A percentile compares a stretch with the other conserved stretches of the same genome.
Evolutionary conservation across 345 rosid species (phyloP).

Genomic region (Corchorus olitorius): DNA sequence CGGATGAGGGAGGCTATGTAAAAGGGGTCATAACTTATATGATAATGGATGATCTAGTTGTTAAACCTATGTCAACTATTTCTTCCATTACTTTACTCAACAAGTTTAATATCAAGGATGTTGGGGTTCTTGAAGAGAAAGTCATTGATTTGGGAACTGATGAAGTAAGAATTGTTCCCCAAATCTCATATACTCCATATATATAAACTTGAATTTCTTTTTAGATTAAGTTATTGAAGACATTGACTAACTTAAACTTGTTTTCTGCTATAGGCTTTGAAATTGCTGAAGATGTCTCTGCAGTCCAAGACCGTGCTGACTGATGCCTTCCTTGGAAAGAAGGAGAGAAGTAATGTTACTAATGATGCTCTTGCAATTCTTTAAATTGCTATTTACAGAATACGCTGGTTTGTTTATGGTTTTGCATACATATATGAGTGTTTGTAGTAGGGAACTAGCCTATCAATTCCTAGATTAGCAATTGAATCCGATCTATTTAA

Average conservation of each 20-base stretch:
- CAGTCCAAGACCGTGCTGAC: conserved; percentile 9
- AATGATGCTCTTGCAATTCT: background rate
- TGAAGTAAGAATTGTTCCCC: background rate
- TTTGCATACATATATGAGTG: background rate
- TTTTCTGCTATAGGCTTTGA: background rate
- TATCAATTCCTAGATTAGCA: too few relatives aligned
- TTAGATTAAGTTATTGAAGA: background rate
- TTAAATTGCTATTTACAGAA: background rate
- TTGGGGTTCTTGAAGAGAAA: background rate
- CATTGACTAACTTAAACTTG: background rate
- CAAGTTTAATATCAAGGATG: background rate
- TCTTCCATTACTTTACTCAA: background rate
- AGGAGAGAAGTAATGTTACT: background rate
- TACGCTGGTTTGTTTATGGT: background rate
- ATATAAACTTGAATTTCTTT: background rate
- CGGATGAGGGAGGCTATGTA: conserved; percentile 31
- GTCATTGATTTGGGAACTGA: background rate
- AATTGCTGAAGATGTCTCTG: conserved; percentile 9
- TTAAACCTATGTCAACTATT: background rate
- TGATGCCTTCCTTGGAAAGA: conserved; percentile 1
- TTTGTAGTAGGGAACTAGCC: background rate
- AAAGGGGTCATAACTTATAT: conserved; percentile 36
- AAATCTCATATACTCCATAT: too few relatives aligned
- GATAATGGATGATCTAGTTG: conserved; percentile 31
- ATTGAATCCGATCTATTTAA: too few relatives aligned